A percentile compares a stretch with the other conserved stretches of the same genome.
These are phyloP conservation scores for Aureobasidium namibiae DNA, from an alignment of 2,329 filamentous ascomycete genomes.

Conservation along the genomic window DNA sequence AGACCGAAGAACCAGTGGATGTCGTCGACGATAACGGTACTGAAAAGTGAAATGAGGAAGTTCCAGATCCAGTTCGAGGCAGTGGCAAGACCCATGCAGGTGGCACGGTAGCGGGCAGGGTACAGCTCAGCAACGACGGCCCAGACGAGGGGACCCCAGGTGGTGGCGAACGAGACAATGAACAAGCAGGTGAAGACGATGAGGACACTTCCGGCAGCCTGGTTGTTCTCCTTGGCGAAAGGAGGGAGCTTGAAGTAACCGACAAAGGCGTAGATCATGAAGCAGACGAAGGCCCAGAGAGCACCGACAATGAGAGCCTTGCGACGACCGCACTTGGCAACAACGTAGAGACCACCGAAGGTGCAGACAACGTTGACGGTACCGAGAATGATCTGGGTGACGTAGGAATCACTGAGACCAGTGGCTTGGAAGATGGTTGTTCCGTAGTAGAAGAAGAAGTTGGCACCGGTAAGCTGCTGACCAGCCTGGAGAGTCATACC, in stretches of 20 bases:
- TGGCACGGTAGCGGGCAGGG: constrained; percentile 32
- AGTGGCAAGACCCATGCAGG: constrained; percentile 37
- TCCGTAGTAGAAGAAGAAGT: constrained; percentile 26
- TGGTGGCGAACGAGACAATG: constrained; percentile 29
- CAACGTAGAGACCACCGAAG: constrained; percentile 39
- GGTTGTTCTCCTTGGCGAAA: constrained; percentile 18
- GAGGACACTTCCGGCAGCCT: constrained; percentile 24
- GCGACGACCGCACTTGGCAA: constrained; percentile 42
- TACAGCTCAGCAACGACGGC: constrained; percentile 29
- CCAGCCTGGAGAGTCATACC: constrained; percentile 25
- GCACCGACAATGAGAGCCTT: constrained; percentile 40
- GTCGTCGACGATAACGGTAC: constrained; percentile 27
- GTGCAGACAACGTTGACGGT: constrained; percentile 42
- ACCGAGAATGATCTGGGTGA: constrained; percentile 40
- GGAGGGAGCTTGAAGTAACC: constrained; percentile 23
- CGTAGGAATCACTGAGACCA: constrained; percentile 33
- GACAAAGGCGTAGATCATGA: constrained; percentile 48
- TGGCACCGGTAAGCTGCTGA: constrained; percentile 27
- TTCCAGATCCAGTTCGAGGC: constrained; percentile 38
- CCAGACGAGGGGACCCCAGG: constrained; percentile 29
- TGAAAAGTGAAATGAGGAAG: constrained; percentile 34
- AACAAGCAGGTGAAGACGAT: constrained; percentile 31
- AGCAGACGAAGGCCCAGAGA: constrained; percentile 41
- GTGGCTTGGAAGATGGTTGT: constrained; percentile 42
- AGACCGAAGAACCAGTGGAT: constrained; percentile 34